Conservation (phyloP, 306 rosid genomes). For the Prosopis cineraria region DNA sequence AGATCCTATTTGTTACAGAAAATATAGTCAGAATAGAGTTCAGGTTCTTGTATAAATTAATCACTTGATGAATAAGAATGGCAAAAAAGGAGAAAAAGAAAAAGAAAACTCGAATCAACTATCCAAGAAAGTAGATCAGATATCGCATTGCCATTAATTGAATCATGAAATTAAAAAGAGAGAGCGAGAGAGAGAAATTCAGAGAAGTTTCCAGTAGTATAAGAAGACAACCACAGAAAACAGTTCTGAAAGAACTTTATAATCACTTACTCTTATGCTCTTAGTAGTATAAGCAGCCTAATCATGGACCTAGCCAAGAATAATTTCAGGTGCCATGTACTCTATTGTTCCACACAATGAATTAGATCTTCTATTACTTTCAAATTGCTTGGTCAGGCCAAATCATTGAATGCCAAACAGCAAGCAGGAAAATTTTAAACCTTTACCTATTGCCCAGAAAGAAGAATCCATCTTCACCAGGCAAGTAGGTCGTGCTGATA, state of each 20-base stretch:
- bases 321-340: no score
- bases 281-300: no score
- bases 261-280: constrained; percentile 67
- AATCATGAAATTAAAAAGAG: background rate
- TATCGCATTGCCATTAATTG: background rate
- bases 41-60: constrained; percentile 21
- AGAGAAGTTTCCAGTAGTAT: constrained; percentile 7
- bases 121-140: background rate
- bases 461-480: constrained; percentile 95
- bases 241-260: background rate
- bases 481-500: constrained; percentile 70
- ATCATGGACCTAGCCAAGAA: no score
- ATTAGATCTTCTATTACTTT: no score
- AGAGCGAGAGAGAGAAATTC: no score
- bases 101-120: background rate
- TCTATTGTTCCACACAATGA: no score
- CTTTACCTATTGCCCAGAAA: constrained; percentile 83
- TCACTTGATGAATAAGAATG: background rate
- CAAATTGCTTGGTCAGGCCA: no score
- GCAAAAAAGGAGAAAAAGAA: no score
- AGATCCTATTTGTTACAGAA: constrained; percentile 57
- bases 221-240: constrained; percentile 14
- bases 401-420: background rate
- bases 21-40: constrained; percentile 11
- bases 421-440: background rate